These are phyloP conservation scores for Lagenaria siceraria DNA, from an alignment of 306 rosid genomes.

Conservation along the genomic window DNA sequence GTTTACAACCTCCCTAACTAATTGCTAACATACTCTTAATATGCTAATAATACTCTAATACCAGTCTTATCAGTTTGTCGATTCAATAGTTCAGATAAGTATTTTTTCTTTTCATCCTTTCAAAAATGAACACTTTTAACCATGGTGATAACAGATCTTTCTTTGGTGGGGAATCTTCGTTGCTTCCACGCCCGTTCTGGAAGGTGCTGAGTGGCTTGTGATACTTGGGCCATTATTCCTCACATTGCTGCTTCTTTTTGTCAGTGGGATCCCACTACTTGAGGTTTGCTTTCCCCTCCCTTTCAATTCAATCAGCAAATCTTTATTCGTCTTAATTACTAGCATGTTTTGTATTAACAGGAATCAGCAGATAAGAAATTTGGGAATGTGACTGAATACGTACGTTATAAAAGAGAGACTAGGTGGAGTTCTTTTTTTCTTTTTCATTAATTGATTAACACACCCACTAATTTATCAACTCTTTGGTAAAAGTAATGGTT, in stretches of 20 bases:
- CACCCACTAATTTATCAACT: not conserved
- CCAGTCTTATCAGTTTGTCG: no score
- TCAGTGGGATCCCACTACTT: conserved; percentile 88
- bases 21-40: no score
- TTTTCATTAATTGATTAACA: not conserved
- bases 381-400: conserved; percentile 55
- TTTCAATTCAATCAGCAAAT: not conserved
- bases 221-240: conserved; percentile 73
- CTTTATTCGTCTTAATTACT: not conserved
- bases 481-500: not conserved
- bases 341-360: conserved; percentile 26
- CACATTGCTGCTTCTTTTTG: conserved; percentile 77
- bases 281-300: conserved; percentile 56
- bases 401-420: conserved; percentile 55
- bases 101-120: not conserved
- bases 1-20: no score
- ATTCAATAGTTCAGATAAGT: not conserved
- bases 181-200: conserved; percentile 61
- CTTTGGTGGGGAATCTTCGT: conserved; percentile 99
- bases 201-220: conserved; percentile 85
- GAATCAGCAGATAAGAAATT: conserved; percentile 84
- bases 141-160: conserved; percentile 42
- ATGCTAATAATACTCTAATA: no score
- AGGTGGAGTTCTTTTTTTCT: conserved; percentile 33
- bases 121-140: conserved; percentile 11